phyloP scores from a whole-genome alignment of 257 asterid species.

The Plectranthus barbatus region DNA sequence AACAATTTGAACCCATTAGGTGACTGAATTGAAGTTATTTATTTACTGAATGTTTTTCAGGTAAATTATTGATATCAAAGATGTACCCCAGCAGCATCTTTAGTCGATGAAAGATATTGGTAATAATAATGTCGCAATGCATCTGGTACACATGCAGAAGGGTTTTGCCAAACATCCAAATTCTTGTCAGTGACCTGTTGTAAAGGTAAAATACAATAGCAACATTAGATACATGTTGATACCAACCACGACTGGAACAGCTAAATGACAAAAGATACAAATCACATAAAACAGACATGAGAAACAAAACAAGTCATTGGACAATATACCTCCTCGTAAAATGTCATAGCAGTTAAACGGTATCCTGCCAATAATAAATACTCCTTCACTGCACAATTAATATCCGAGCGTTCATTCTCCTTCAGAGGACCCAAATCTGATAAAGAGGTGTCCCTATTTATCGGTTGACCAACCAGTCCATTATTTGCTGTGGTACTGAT shows the following conservation, averaged over 20 bases:
- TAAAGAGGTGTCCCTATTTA: slow-evolving; percentile 37
- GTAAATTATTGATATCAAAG: slow-evolving; percentile 13
- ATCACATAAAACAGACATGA: slow-evolving; percentile 4
- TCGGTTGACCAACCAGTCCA: slow-evolving; percentile 36
- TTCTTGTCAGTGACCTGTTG: slow-evolving; percentile 86
- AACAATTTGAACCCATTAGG: slow-evolving; percentile 12
- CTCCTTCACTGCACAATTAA: slow-evolving; percentile 95
- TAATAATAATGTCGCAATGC: slow-evolving; percentile 95
- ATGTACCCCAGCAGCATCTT: slow-evolving; percentile 89
- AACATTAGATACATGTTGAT: slow-evolving; percentile 8
- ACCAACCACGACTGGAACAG: slow-evolving; percentile 7
- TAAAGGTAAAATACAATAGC: slow-evolving; percentile 8
- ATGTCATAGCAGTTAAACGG: slow-evolving; percentile 97
- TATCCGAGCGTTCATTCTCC: slow-evolving; percentile 75
- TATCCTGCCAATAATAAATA: slow-evolving; percentile 87
- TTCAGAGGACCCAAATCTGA: slow-evolving; percentile 89
- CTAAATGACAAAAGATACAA: slow-evolving; percentile 7
- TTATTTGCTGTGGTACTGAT: slow-evolving; percentile 29
- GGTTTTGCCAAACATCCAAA: slow-evolving; percentile 74
- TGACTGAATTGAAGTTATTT: slow-evolving; percentile 2
- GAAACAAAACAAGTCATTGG: slow-evolving; percentile 12
- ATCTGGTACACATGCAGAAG: slow-evolving; percentile 77
- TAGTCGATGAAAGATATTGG: slow-evolving; percentile 75
- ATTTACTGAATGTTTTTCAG: background rate
- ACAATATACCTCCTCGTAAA: slow-evolving; percentile 82